A percentile compares a stretch with the other conserved stretches of the same genome.
Conservation (phyloP, 1,284 basidiomycete species). For the Ustilago cynodontis region DNA sequence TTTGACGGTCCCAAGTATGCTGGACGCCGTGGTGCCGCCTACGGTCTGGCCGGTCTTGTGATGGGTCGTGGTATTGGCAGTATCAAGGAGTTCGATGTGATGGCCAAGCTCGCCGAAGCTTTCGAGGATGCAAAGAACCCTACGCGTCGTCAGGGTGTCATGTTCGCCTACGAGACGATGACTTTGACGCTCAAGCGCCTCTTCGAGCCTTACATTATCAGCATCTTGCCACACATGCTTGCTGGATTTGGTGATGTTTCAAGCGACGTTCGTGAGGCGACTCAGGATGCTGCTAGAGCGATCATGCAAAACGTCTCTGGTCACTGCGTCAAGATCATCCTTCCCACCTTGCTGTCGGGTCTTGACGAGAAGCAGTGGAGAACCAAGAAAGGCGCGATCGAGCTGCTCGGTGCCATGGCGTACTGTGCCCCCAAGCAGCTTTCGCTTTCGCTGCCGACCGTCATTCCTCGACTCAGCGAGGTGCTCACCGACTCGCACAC, state of each 20-base stretch:
- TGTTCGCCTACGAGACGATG: slow-evolving; percentile 92
- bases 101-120: slow-evolving; percentile 80
- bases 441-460: slow-evolving; percentile 92
- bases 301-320: slow-evolving; percentile 89
- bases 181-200: slow-evolving; percentile 85
- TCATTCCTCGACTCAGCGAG: slow-evolving; percentile 93
- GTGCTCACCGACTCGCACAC: slow-evolving; percentile 97
- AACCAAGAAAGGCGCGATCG: slow-evolving; percentile 97
- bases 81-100: slow-evolving; percentile 86
- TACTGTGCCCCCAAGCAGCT: slow-evolving; percentile 97
- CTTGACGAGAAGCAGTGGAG: slow-evolving; percentile 99
- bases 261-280: slow-evolving; percentile 92
- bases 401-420: slow-evolving; percentile 98
- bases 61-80: slow-evolving; percentile 88
- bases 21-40: slow-evolving; percentile 90
- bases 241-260: slow-evolving; percentile 89
- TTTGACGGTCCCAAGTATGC: slow-evolving; percentile 80
- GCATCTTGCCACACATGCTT: slow-evolving; percentile 87
- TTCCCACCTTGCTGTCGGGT: slow-evolving; percentile 89
- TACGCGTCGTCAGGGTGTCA: slow-evolving; percentile 89
- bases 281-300: slow-evolving; percentile 89
- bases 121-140: slow-evolving; percentile 90
- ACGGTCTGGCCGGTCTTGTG: slow-evolving; percentile 92
- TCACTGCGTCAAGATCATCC: slow-evolving; percentile 83
- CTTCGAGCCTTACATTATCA: slow-evolving; percentile 93